Conservation (phyloP, 2,329 filamentous ascomycete genomes). For the Pseudomassariella vexata region DNA sequence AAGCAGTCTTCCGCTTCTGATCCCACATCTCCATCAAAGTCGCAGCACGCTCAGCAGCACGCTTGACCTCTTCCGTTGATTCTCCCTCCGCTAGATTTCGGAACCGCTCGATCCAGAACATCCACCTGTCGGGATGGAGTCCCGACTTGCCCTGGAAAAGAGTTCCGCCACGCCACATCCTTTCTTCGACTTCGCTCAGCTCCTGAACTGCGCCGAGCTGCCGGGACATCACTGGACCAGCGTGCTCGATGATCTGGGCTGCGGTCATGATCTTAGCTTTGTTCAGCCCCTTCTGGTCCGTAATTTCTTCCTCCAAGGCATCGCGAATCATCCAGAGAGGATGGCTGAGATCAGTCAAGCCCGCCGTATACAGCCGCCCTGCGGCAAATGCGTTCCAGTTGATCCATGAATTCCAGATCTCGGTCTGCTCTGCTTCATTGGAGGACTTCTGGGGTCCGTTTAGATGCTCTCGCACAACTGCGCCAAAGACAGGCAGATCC, state of each 20-base stretch:
- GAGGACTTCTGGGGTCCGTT: conserved; percentile 9
- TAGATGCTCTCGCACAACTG: conserved; percentile 15
- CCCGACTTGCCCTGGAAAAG: conserved; percentile 17
- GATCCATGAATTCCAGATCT: conserved; percentile 10
- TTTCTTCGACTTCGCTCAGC: conserved; percentile 12
- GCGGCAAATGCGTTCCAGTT: conserved; percentile 23
- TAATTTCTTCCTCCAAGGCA: conserved; percentile 17
- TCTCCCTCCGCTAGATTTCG: conserved; percentile 14
- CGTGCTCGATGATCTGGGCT: conserved; percentile 21
- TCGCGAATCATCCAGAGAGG: conserved; percentile 22
- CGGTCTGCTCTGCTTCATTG: conserved; percentile 8
- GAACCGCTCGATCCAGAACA: conserved; percentile 20
- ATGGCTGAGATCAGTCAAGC: conserved; percentile 10
- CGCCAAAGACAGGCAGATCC: conserved; percentile 18
- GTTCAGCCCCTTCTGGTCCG: conserved; percentile 2
- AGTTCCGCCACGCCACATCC: conserved; percentile 14
- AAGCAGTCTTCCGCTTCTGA: conserved; percentile 4
- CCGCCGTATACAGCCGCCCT: conserved; percentile 16
- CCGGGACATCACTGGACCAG: conserved; percentile 16
- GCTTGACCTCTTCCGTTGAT: conserved; percentile 11
- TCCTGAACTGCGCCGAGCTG: conserved; percentile 11
- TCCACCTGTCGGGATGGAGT: conserved; percentile 17
- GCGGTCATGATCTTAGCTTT: conserved; percentile 16
- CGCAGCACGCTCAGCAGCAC: conserved; percentile 16
- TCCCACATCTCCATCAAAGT: conserved; percentile 20